Evolutionary conservation across 176 grass and related monocot species (phyloP).

Genomic region (Zoysia pacifica): DNA sequence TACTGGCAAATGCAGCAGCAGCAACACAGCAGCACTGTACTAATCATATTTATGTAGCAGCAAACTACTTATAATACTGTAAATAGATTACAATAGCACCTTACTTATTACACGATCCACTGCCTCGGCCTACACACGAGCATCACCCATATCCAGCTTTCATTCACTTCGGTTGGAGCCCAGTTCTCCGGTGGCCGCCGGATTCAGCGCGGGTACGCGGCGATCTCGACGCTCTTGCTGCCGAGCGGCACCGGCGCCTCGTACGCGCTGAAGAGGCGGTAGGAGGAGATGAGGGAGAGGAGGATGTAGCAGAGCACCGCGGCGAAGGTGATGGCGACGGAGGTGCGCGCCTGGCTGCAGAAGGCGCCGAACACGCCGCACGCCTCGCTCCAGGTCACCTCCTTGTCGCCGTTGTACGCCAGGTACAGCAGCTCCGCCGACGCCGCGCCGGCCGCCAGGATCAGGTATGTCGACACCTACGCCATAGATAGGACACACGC

Average conservation of each 20-base stretch:
- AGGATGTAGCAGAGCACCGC: constrained; percentile 71
- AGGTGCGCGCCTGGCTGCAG: constrained; percentile 68
- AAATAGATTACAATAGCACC: neutral
- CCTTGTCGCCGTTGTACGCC: constrained; percentile 86
- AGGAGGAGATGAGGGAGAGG: constrained; percentile 90
- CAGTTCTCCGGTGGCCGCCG: no score
- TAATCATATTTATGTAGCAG: constrained; percentile 11
- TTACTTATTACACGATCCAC: neutral
- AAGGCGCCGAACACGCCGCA: constrained; percentile 75
- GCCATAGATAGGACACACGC: no score
- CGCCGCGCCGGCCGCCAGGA: constrained; percentile 69
- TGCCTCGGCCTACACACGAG: neutral
- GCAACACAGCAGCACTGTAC: neutral
- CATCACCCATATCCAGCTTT: neutral
- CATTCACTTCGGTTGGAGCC: neutral
- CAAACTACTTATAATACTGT: neutral
- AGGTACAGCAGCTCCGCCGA: constrained; percentile 82
- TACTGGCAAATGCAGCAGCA: neutral
- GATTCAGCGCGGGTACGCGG: constrained; percentile 63
- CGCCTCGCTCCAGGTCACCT: constrained; percentile 89
- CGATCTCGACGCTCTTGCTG: constrained; percentile 68
- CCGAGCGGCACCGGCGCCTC: constrained; percentile 58
- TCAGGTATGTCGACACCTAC: constrained; percentile 78
- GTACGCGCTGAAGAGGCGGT: constrained; percentile 89
- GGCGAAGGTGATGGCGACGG: constrained; percentile 79